Base-by-base conservation (phyloP, 495 filamentous ascomycete genomes). In the Xylaria bambusicola region DNA sequence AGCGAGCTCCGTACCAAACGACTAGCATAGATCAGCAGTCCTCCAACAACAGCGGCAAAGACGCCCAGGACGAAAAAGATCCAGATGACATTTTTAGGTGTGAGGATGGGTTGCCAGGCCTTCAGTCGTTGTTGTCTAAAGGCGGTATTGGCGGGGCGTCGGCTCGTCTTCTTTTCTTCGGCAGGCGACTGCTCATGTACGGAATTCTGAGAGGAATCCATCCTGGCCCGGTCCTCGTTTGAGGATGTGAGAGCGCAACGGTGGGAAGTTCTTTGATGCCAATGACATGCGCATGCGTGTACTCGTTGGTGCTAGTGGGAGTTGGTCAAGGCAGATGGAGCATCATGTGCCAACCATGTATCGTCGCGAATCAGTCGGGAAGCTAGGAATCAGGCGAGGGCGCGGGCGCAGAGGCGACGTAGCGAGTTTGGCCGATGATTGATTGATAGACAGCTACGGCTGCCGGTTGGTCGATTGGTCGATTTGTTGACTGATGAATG, bases 51-150 rank as follows among this genome's bases (percentile, higher is more conserved):
- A 15, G 90, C 91, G 71, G 95, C 93, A 66, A 97, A 87, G 51
- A 94, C 78, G 40, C 92, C 92, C 53, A 96, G 80, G 35, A 84
- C 81, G 71, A 96, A 93, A 75, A 97, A 95, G 52, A 97, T 81
- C 44, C 92, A 92, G 12, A 97, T 80, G 24, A 96, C 92, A 47
- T 90, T 96, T 71, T 93, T 95, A 0, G 92, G 92, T 3, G 92
- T 97, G 38, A 97, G 81, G 70, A 97, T 97, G 8, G 92, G 92
- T 87, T 97, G 92, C 92, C 92, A 97, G 73, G 92, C 92, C 75
- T 96, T 95, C 66, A 97, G 69, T 67, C 92, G 84, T 66, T 97
- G 92, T 70, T 96, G 92, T 58, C 92, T 83, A 69, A 96, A 97
- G 23, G 92, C 92, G 52, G 91, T 97, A 79, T 96, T 96, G 69